phyloP scores from a whole-genome alignment of 1,284 basidiomycete genomes.

The Tilletia indica region DNA sequence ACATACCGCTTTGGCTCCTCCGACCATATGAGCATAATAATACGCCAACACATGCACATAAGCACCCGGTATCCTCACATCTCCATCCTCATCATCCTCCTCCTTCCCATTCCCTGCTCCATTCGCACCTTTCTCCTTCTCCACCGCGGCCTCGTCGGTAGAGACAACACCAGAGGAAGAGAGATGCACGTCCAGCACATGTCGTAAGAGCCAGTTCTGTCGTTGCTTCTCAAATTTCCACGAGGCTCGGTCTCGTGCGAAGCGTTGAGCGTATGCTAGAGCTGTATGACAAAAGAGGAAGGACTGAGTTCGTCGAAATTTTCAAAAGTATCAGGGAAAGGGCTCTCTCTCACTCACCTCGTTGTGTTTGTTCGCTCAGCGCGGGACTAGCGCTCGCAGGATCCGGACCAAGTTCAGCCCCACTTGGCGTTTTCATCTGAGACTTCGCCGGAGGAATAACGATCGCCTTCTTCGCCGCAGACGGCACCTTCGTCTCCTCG shows the following conservation, averaged over 20 bases:
- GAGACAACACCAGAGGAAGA: background rate
- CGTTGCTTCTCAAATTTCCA: constrained; percentile 44
- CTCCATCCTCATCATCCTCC: background rate
- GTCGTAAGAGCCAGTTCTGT: constrained; percentile 38
- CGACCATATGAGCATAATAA: constrained; percentile 7
- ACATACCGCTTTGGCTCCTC: constrained; percentile 9
- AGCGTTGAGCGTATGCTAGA: constrained; percentile 33
- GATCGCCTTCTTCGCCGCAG: background rate
- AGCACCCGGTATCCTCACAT: constrained; percentile 4
- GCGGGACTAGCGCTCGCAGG: background rate
- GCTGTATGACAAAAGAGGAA: constrained; percentile 19
- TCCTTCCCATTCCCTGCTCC: background rate
- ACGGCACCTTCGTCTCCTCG: background rate
- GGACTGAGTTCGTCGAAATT: background rate
- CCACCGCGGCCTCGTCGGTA: background rate
- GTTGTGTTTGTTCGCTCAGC: constrained; percentile 2
- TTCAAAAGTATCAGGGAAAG: background rate
- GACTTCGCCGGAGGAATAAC: background rate
- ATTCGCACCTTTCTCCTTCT: background rate
- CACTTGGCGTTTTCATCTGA: background rate
- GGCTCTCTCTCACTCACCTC: constrained; percentile 15
- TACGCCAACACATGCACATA: background rate
- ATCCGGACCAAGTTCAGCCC: background rate
- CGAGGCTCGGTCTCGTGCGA: constrained; percentile 27
- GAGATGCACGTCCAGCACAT: constrained; percentile 26